These are phyloP conservation scores for Amphirosellinia nigrospora DNA, from an alignment of 495 filamentous ascomycete species.

Conservation along the genomic window DNA sequence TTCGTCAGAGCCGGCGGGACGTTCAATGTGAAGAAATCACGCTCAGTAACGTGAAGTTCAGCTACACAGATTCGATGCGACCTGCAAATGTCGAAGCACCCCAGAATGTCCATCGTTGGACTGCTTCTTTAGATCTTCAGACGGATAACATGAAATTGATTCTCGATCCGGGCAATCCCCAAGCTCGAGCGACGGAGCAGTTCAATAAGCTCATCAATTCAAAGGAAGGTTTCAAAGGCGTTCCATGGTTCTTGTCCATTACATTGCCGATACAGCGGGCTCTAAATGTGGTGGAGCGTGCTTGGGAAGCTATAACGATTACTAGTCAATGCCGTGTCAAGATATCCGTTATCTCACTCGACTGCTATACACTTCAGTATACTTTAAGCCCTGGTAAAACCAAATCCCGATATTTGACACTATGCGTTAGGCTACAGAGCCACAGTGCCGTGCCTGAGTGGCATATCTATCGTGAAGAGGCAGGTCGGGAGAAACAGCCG, in stretches of 20 bases:
- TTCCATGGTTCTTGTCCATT: constrained; percentile 50
- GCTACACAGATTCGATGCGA: constrained; percentile 53
- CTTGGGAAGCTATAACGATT: constrained; percentile 41
- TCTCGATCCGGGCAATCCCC: constrained; percentile 73
- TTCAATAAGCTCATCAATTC: constrained; percentile 68
- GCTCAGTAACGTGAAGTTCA: constrained; percentile 67
- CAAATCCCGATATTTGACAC: constrained; percentile 39
- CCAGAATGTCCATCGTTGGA: constrained; percentile 42
- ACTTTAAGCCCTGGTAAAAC: constrained; percentile 33
- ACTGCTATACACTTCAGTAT: constrained; percentile 59
- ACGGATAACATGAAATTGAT: constrained; percentile 50
- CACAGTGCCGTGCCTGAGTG: constrained; percentile 48
- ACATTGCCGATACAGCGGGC: constrained; percentile 73
- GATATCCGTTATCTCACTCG: constrained; percentile 50
- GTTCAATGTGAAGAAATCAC: constrained; percentile 62
- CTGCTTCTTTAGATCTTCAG: constrained; percentile 45
- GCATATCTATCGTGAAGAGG: constrained; percentile 45
- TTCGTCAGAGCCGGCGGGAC: constrained; percentile 56
- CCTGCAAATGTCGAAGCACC: constrained; percentile 15
- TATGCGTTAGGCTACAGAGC: constrained; percentile 46
- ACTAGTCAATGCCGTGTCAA: constrained; percentile 47
- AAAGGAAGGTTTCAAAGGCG: constrained; percentile 33
- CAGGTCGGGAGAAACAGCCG: constrained; percentile 23
- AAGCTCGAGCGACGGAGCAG: constrained; percentile 70
- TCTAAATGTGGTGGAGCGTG: constrained; percentile 62